Evolutionary conservation across 2,329 filamentous ascomycete species (phyloP), one percentile per base, ranked within the genome.

Genomic region (Fusarium tjaetaba): DNA sequence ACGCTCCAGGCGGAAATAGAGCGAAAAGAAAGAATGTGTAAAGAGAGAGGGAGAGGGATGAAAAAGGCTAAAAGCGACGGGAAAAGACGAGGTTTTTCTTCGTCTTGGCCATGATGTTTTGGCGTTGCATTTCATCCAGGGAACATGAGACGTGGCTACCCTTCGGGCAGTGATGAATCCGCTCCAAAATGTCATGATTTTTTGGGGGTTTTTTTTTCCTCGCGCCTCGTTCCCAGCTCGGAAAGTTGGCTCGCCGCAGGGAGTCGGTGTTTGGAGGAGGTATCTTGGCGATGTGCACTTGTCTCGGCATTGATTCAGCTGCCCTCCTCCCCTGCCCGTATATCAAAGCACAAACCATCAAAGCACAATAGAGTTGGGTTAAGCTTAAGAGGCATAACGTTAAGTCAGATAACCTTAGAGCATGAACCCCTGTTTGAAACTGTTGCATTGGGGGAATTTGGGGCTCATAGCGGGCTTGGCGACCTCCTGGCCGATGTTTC

Each of bases 331-430:
- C 65, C 13, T 61, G 45, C 11, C 28, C 13, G 13, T 38, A 15
- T 53, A 63, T 65, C 36, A 36, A 36, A 36, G 34, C 34, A 16
- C 34, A 34, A 34, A 36, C 9, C 34, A 18, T 38, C 58, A 43
- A 45, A 45, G 45, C 45, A 28, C 26, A 53, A 39, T 32, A 26
- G 32, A 36, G 32, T 53, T 53, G 32, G 18, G 13, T 22, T 70
- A 70, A 70, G 66, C 66, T 70, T 70, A 70, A 60, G 46, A 48
- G 30, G 13, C 32, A 53, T 70, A 70, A 70, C 45, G 49, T 55
- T 65, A 66, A 70, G 28, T 28, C 39, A 51, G 61, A 51, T 70
- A 64, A 65, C 59, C 46, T 46, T 2, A 36, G 1, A 36, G 34
- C 34, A 1, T 36, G 34, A 36, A 24, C 41, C 67, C 45, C 41